These are phyloP conservation scores for Yarrowia alimentaria DNA, from an alignment of 805 yeast species.

Conservation along the genomic window DNA sequence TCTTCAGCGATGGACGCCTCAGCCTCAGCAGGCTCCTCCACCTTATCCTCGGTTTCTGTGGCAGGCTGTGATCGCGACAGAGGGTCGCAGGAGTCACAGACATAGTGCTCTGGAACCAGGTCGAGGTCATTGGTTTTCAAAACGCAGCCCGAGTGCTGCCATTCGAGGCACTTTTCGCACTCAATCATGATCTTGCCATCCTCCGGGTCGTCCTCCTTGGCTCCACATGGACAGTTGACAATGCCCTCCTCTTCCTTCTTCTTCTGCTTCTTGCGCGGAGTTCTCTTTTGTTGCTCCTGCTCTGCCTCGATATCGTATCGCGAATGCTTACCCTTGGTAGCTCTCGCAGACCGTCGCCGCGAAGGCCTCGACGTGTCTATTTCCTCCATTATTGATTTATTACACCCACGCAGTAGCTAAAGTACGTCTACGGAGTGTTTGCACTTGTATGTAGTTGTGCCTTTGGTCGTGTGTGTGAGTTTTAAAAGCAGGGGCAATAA, in stretches of 20 bases:
- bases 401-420: no score
- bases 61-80: no score
- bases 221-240: conserved; percentile 39
- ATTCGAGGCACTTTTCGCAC: conserved; percentile 61
- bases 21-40: background rate
- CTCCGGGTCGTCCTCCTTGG: conserved; percentile 36
- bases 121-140: conserved; percentile 45
- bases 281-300: conserved; percentile 29
- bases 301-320: conserved; percentile 30
- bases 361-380: conserved; percentile 3
- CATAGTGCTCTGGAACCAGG: conserved; percentile 53
- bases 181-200: conserved; percentile 55
- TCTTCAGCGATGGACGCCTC: conserved; percentile 21
- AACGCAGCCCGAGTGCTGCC: conserved; percentile 71
- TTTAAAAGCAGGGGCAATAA: no score
- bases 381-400: conserved; percentile 13
- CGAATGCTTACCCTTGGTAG: conserved; percentile 43
- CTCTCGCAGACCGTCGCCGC: conserved; percentile 43
- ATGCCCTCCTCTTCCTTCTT: conserved; percentile 27
- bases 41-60: conserved; percentile 39
- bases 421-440: no score
- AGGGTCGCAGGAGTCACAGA: conserved; percentile 57
- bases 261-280: background rate
- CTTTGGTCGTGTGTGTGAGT: no score
- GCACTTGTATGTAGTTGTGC: no score